Base-by-base conservation (phyloP, 78 protist genomes). In the Monosiga brevicollis region DNA sequence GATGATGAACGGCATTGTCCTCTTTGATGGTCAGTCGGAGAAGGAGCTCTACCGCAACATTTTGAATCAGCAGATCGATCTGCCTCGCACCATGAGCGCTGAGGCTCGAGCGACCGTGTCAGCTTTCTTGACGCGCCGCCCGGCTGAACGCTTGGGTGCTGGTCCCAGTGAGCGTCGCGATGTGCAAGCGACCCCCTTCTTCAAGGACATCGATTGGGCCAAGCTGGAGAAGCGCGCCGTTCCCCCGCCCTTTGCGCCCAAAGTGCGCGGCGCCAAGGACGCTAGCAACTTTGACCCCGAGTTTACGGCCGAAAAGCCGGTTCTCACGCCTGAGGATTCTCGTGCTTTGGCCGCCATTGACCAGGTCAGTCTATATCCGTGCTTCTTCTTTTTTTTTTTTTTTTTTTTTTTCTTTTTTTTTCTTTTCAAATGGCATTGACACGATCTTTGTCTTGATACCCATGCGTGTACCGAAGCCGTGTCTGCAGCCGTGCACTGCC, bases 1-100 rank as follows among this genome's bases (percentile, higher is more conserved):
- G 78, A 89, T 92, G 94, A 80, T 90, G 41, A 74, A 41, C 26
- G 93, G 93, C 23, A 0, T 76, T 0, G 91, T 90, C 37, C 94
- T 91, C 34, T 91, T 91, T 73, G 85, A 87, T 86, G 43, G 74
- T 34, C 1, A 39, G 70, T 70, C 90, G 79, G 62, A 41, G 26
- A 70, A 79, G 37, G 42, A 82, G 42, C 89, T 92, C 93, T 92
- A 89, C 88, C 42, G 62, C 29, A 83, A 78, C 55, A 88, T 88
- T 75, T 38, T 88, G 35, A 0, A 29, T 37, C 62, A 49, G 62
- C 62, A 6, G 29, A 49, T 49, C 62, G 62, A 49, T 6, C 6
- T 49, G 62, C 6, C 62, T 15, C 62, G 62, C 62, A 49, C 62
- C 62, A 49, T 49, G 62, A 49, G 62, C 62, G 29, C 29, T 15